Conservation (phyloP, 2,329 filamentous ascomycete species). For the Fonsecaea nubica region DNA sequence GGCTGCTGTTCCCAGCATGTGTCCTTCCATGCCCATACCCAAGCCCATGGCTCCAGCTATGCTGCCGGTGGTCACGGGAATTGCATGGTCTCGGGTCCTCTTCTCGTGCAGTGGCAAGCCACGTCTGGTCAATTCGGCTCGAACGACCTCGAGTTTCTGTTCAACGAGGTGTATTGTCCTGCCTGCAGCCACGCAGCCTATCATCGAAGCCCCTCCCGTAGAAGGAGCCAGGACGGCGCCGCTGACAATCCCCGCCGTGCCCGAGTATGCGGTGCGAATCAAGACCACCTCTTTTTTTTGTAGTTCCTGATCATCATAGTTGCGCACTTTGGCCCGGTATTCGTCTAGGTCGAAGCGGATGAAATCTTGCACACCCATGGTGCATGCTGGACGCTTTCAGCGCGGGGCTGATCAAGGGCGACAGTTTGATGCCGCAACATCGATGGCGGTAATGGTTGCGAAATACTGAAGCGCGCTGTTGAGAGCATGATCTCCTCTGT, state of each 20-base stretch:
- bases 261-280: slow-evolving; percentile 17
- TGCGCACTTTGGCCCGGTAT: slow-evolving; percentile 4
- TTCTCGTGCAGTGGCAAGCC: slow-evolving; percentile 16
- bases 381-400: background rate
- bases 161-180: slow-evolving; percentile 16
- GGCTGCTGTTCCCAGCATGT: slow-evolving; percentile 7
- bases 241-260: slow-evolving; percentile 9
- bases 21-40: slow-evolving; percentile 14
- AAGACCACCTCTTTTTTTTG: slow-evolving; percentile 18
- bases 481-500: background rate
- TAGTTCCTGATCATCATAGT: slow-evolving; percentile 5
- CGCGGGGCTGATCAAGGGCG: background rate
- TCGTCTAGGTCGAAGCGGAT: slow-evolving; percentile 17
- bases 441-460: background rate
- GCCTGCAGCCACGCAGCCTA: slow-evolving; percentile 13
- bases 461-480: background rate
- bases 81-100: slow-evolving; percentile 15
- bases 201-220: slow-evolving; percentile 15
- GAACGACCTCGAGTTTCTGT: slow-evolving; percentile 16
- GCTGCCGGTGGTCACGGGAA: slow-evolving; percentile 11
- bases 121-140: slow-evolving; percentile 15
- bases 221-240: slow-evolving; percentile 13
- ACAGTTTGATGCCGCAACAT: background rate
- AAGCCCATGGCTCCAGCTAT: slow-evolving; percentile 17
- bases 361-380: slow-evolving; percentile 22